Evolutionary conservation across 306 rosid genomes (phyloP).

Genomic region (Echinosophora koreensis): DNA sequence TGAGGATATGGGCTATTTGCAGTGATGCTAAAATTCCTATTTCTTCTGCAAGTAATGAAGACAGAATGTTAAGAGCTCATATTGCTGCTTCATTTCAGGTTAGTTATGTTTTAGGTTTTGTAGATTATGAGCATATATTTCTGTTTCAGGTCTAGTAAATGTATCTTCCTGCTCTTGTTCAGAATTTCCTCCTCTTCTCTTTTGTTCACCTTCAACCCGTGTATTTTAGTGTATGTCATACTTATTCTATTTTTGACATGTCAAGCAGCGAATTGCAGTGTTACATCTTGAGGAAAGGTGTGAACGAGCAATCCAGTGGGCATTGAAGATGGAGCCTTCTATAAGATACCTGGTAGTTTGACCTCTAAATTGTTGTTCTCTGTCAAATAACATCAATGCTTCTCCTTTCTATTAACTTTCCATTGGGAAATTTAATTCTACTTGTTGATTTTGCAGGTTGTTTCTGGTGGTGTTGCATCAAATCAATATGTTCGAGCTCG

Average conservation of each 20-base stretch:
- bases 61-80: conserved; percentile 84
- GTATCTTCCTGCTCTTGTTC: background rate
- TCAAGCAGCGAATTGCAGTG: conserved; percentile 83
- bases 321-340: conserved; percentile 92
- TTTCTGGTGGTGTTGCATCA: conserved; percentile 98
- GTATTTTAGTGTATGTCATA: conserved; percentile 20
- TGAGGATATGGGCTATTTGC: conserved; percentile 44
- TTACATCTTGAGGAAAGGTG: conserved; percentile 96
- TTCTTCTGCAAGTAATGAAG: conserved; percentile 72
- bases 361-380: conserved; percentile 33
- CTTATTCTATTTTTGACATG: conserved; percentile 4
- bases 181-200: conserved; percentile 27
- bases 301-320: conserved; percentile 94
- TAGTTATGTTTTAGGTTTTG: conserved; percentile 34
- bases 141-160: conserved; percentile 27
- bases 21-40: conserved; percentile 83
- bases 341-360: conserved; percentile 72
- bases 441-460: conserved; percentile 66
- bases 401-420: conserved; percentile 33
- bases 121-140: conserved; percentile 11
- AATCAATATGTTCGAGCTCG: conserved; percentile 81
- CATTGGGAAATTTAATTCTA: conserved; percentile 31
- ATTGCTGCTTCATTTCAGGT: conserved; percentile 99
- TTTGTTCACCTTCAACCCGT: background rate
- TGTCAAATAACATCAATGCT: conserved; percentile 27